Base-by-base conservation (phyloP, 2,329 filamentous ascomycete genomes). In the Penicillium corylophilum region DNA sequence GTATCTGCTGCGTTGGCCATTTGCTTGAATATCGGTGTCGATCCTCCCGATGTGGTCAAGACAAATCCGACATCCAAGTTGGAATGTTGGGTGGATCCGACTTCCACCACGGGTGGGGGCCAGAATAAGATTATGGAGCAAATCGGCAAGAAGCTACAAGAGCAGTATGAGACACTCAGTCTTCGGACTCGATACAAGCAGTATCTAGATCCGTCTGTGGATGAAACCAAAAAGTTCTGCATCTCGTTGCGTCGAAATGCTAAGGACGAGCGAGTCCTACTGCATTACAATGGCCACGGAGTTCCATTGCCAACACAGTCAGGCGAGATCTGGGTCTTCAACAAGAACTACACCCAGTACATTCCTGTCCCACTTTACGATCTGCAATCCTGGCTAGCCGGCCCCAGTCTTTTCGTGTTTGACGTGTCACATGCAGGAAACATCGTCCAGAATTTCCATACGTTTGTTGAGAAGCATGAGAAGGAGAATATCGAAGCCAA, bases 281-380 rank as follows among this genome's bases (percentile, higher is more conserved):
- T 99, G 64, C 94, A 99, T 70, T 99, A 99, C 79, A 99, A 99
- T 64, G 94, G 94, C 15, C 94, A 99, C 71, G 94, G 94, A 42
- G 94, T 99, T 10, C 94, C 94, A 1, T 90, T 96, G 66, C 94
- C 94, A 3, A 99, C 94, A 0, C 85, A 89, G 3, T 96, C 93
- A 4, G 94, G 94, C 13, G 94, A 99, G 71, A 95, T 99, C 18
- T 99, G 94, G 94, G 95, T 97, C 5, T 99, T 99, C 72, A 99
- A 99, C 74, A 93, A 94, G 63, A 97, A 90, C 61, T 99, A 96
- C 70, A 99, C 94, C 0, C 94, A 99, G 73, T 99, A 99, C 69
- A 99, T 99, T 38, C 94, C 94, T 0, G 89, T 99, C 39, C 96
- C 93, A 1, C 77, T 99, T 8, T 96, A 95, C 65, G 94, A 99